phyloP scores from a whole-genome alignment of 2,329 filamentous ascomycete species.

The Ilyonectria mors-panacis region DNA sequence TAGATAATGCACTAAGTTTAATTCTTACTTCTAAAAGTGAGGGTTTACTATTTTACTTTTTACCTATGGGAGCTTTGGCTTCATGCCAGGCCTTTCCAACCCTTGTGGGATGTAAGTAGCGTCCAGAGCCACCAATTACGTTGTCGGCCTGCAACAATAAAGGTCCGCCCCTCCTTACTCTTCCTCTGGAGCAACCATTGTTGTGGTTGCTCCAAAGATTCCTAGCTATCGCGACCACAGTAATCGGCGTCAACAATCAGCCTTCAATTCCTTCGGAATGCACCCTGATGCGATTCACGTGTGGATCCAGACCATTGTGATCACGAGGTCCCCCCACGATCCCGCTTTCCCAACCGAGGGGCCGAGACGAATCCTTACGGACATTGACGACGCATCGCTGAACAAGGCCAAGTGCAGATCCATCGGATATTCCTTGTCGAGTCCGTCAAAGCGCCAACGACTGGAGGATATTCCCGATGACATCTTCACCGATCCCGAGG shows the following conservation, averaged over 20 bases:
- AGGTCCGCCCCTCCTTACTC: too few relatives aligned
- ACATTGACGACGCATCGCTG: neutral
- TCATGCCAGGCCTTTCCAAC: too few relatives aligned
- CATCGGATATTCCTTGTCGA: conserved; percentile 3
- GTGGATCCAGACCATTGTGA: conserved; percentile 6
- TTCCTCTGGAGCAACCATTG: too few relatives aligned
- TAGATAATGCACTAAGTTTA: too few relatives aligned
- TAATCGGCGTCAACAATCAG: neutral
- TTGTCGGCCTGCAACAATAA: too few relatives aligned
- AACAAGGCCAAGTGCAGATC: conserved; percentile 7
- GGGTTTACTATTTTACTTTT: too few relatives aligned
- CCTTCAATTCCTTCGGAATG: conserved; percentile 6
- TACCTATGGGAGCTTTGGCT: too few relatives aligned
- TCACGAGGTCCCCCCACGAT: neutral
- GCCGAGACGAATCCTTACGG: neutral
- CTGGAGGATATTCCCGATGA: neutral
- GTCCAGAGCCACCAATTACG: too few relatives aligned
- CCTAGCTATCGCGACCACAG: too few relatives aligned
- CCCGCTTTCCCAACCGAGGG: neutral
- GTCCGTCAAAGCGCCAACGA: conserved; percentile 3
- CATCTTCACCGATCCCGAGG: neutral
- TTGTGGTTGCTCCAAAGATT: too few relatives aligned
- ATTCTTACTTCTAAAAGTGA: too few relatives aligned
- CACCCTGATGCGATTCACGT: conserved; percentile 10
- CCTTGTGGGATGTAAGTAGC: too few relatives aligned